Evolutionary conservation across 768 basidiomycete genomes (phyloP), one percentile per base, ranked within the genome.

Genomic region (Infundibulicybe gibba): DNA sequence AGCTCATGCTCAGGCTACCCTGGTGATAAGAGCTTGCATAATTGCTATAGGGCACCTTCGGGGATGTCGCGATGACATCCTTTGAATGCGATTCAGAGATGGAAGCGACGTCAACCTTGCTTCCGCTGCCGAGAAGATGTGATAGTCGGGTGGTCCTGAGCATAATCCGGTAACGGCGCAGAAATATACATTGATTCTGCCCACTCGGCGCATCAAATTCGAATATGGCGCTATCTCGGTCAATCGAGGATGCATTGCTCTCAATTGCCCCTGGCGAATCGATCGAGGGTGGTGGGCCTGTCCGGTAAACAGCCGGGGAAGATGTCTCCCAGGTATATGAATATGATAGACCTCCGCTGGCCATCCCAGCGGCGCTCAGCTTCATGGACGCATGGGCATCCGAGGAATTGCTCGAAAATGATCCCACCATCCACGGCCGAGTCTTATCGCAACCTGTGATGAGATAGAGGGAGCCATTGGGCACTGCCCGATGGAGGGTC

Each of bases 371-470:
- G 32, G 32, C 15, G 19, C 34, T 45, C 39, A 58, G 12, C 30
- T 44, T 49, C 43, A 52, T 41, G 12, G 49, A 52, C 14, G 44
- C 34, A 16, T 39, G 39, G 1, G 43, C 39, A 31, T 48, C 44
- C 11, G 41, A 45, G 30, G 49, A 52, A 20, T 39, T 47, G 19
- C 51, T 41, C 16, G 50, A 41, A 35, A 53, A 53, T 10, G 51
- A 42, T 9, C 51, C 52, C 3, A 53, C 47, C 44, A 49, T 52
- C 54, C 57, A 56, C 5, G 53, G 46, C 9, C 17, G 13, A 11
- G 52, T 43, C 44, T 61, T 61, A 41, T 59, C 59, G 31, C 32
- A 48, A 11, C 55, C 55, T 9, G 57, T 57, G 5, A 60, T 35
- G 16, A 58, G 51, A 45, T 50, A 58, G n/a, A 59, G 41, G 19